These are phyloP conservation scores for Auxenochlorella protothecoides DNA, from an alignment of 139 green algal species.

Conservation along the genomic window DNA sequence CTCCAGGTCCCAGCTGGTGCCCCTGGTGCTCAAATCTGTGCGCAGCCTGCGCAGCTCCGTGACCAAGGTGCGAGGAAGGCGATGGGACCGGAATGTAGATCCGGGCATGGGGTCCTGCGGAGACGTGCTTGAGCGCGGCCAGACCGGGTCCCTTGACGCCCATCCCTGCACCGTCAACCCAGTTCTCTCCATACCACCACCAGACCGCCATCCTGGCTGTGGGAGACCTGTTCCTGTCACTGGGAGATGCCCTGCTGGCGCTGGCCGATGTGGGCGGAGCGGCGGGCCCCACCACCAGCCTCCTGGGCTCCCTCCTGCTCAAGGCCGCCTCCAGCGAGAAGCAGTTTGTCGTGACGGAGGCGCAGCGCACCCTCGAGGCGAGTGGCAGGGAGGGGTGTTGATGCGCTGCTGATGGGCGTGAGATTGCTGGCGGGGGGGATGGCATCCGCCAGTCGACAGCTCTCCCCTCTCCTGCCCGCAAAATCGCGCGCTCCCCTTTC, in stretches of 20 bases:
- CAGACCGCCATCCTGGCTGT: slow-evolving; percentile 38
- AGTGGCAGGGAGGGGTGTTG: background rate
- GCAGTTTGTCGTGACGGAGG: slow-evolving; percentile 54
- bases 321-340: slow-evolving; percentile 54
- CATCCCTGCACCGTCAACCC: background rate
- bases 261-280: slow-evolving; percentile 30
- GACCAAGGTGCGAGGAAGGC: slow-evolving; percentile 31
- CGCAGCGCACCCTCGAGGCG: slow-evolving; percentile 25
- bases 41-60: slow-evolving; percentile 44
- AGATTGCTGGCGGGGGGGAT: background rate
- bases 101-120: no score
- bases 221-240: slow-evolving; percentile 29
- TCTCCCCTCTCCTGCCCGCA: background rate
- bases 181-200: background rate
- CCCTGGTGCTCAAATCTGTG: slow-evolving; percentile 35
- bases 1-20: slow-evolving; percentile 19
- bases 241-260: slow-evolving; percentile 21
- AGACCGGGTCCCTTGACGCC: no score
- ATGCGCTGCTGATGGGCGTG: background rate
- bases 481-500: background rate
- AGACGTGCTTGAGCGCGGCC: no score
- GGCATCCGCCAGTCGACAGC: background rate
- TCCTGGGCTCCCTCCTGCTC: slow-evolving; percentile 45
- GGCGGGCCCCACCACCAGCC: slow-evolving; percentile 27
- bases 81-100: background rate